A percentile compares a stretch with the other conserved stretches of the same genome.
phyloP scores from a whole-genome alignment of 2,329 filamentous ascomycete species.

The Botryotinia narcissicola region DNA sequence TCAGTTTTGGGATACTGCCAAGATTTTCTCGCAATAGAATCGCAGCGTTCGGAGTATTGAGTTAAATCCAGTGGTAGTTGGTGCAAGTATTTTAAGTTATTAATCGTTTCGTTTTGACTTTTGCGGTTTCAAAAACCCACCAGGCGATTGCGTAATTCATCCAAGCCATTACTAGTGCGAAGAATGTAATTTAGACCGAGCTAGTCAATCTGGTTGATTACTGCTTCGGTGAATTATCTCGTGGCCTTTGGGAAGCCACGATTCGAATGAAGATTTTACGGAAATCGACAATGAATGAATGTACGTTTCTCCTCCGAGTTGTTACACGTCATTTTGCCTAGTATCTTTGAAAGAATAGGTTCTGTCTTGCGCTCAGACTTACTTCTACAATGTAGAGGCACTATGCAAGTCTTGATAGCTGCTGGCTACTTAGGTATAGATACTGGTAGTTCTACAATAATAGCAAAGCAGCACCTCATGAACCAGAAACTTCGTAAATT shows the following conservation, averaged over 20 bases:
- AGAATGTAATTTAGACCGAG: neutral
- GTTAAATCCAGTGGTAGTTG: neutral
- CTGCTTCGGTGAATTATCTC: neutral
- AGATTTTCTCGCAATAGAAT: neutral
- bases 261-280: neutral
- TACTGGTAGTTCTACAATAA: neutral
- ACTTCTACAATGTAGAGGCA: neutral
- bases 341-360: neutral
- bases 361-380: neutral
- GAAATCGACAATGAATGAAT: neutral
- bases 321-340: neutral
- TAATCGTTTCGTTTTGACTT: neutral
- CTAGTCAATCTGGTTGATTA: neutral
- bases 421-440: neutral
- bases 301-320: neutral
- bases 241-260: neutral
- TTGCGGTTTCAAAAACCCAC: neutral
- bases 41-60: neutral
- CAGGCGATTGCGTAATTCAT: neutral
- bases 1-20: neutral
- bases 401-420: too few species aligned
- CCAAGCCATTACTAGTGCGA: neutral
- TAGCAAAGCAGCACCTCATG: neutral
- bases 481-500: neutral
- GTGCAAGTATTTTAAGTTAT: neutral